phyloP scores from a whole-genome alignment of 2,329 filamentous ascomycete genomes.

The Aaosphaeria arxii region DNA sequence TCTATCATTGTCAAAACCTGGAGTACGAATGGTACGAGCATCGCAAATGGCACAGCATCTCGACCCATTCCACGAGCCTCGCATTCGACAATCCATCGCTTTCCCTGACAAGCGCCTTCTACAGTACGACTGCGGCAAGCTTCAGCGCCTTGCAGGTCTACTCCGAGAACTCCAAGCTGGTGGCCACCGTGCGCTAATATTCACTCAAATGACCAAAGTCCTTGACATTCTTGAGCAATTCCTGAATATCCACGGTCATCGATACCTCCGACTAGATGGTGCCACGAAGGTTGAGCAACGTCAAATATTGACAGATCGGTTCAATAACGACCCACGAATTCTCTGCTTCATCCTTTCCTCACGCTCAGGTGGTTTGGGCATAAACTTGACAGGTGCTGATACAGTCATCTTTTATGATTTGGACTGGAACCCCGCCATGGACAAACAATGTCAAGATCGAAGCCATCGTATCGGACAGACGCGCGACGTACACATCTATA shows the following conservation, averaged over 20 bases:
- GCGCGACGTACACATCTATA: slow-evolving; percentile 96
- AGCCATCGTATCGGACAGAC: slow-evolving; percentile 97
- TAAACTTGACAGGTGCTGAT: slow-evolving; percentile 93
- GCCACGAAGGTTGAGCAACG: slow-evolving; percentile 93
- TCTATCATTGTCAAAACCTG: slow-evolving; percentile 59
- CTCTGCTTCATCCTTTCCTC: slow-evolving; percentile 94
- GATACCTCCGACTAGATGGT: slow-evolving; percentile 94
- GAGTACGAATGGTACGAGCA: slow-evolving; percentile 56
- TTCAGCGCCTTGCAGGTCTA: slow-evolving; percentile 83
- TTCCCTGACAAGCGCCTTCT: slow-evolving; percentile 96
- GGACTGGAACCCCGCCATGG: slow-evolving; percentile 99
- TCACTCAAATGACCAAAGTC: slow-evolving; percentile 99
- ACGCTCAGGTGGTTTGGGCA: slow-evolving; percentile 90
- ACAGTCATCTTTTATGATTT: slow-evolving; percentile 99
- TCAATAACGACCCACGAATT: slow-evolving; percentile 92
- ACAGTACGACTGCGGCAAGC: slow-evolving; percentile 96
- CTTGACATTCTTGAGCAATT: slow-evolving; percentile 97
- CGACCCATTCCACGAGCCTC: slow-evolving; percentile 91
- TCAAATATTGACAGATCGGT: slow-evolving; percentile 91
- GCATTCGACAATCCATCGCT: slow-evolving; percentile 89
- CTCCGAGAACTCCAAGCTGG: slow-evolving; percentile 83
- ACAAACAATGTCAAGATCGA: slow-evolving; percentile 97
- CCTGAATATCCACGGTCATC: slow-evolving; percentile 95
- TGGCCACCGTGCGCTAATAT: slow-evolving; percentile 92
- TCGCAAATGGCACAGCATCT: slow-evolving; percentile 53